Evolutionary conservation across 768 basidiomycete genomes (phyloP).

Genomic region (Gymnopilus dilepis): DNA sequence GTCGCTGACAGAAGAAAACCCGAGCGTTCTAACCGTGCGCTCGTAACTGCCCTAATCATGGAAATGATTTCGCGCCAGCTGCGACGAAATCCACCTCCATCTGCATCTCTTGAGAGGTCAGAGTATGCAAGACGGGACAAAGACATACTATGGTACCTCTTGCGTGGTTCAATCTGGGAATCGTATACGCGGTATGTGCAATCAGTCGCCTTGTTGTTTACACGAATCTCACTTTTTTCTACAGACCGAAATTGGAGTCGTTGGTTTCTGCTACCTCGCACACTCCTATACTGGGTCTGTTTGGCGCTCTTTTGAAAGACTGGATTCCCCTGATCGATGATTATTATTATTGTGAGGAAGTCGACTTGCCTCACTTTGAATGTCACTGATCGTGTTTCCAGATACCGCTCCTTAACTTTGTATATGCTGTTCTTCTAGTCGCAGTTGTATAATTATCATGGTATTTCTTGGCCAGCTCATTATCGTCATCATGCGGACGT

Average conservation of each 20-base stretch:
- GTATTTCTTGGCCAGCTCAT: conserved; percentile 4
- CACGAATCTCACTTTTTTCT: conserved; percentile 11
- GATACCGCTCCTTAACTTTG: conserved; percentile 47
- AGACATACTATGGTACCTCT: conserved; percentile 82
- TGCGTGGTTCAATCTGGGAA: conserved; percentile 88
- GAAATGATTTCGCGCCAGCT: conserved; percentile 79
- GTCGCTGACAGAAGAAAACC: conserved; percentile 40
- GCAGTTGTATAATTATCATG: conserved; percentile 19
- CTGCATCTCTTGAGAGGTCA: conserved; percentile 66
- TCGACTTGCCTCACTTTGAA: neutral
- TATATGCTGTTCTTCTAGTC: conserved; percentile 18
- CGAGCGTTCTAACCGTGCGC: conserved; percentile 60
- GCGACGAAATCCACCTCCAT: conserved; percentile 67
- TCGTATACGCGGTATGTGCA: conserved; percentile 67
- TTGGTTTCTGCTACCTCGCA: conserved; percentile 59
- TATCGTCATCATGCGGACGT: neutral
- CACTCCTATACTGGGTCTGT: conserved; percentile 68
- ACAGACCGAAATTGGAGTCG: conserved; percentile 77
- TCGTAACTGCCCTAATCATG: conserved; percentile 67
- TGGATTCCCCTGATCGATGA: conserved; percentile 91
- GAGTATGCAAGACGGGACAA: conserved; percentile 87
- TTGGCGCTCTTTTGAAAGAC: conserved; percentile 75
- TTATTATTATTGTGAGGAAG: conserved; percentile 85
- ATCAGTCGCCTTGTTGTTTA: neutral
- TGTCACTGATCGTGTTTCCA: conserved; percentile 20